Conservation (phyloP, 2,329 filamentous ascomycete genomes). For the Pestalotiopsis sp. region DNA sequence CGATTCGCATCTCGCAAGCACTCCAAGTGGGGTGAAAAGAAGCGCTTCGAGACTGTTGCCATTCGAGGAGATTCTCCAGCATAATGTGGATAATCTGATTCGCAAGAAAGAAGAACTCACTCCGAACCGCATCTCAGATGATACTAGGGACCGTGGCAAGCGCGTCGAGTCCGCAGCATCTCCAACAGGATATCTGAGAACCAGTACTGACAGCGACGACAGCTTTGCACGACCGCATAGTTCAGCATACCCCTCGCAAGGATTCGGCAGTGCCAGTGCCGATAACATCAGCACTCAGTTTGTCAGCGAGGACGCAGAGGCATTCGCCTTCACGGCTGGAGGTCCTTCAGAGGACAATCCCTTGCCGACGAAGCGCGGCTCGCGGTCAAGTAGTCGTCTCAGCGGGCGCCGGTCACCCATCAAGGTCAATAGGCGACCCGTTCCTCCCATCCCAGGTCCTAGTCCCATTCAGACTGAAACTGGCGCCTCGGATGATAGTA, state of each 20-base stretch:
- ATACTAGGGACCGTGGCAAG: constrained; percentile 8
- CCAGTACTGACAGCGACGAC: constrained; percentile 37
- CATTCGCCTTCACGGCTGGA: constrained; percentile 58
- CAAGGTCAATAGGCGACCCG: constrained; percentile 12
- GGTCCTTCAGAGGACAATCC: constrained; percentile 31
- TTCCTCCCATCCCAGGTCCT: constrained; percentile 22
- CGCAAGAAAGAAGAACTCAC: constrained; percentile 23
- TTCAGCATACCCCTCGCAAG: constrained; percentile 39
- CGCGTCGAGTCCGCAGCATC: not conserved
- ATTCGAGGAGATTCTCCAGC: constrained; percentile 43
- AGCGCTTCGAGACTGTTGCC: constrained; percentile 22
- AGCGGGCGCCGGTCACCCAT: constrained; percentile 41
- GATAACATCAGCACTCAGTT: constrained; percentile 67
- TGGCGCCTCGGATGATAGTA: constrained; percentile 26
- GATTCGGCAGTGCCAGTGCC: constrained; percentile 52
- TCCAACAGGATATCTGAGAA: not conserved
- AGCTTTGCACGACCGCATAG: constrained; percentile 56
- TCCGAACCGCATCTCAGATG: constrained; percentile 10
- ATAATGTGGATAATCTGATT: constrained; percentile 40
- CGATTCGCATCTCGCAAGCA: constrained; percentile 5
- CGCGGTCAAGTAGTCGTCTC: constrained; percentile 42
- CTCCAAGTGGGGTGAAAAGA: constrained; percentile 32
- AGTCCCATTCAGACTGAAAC: constrained; percentile 23
- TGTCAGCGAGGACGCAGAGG: constrained; percentile 46
- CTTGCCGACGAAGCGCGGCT: constrained; percentile 34